phyloP scores from a whole-genome alignment of 2,329 filamentous ascomycete genomes.

The Dactylellina parvicollis region DNA sequence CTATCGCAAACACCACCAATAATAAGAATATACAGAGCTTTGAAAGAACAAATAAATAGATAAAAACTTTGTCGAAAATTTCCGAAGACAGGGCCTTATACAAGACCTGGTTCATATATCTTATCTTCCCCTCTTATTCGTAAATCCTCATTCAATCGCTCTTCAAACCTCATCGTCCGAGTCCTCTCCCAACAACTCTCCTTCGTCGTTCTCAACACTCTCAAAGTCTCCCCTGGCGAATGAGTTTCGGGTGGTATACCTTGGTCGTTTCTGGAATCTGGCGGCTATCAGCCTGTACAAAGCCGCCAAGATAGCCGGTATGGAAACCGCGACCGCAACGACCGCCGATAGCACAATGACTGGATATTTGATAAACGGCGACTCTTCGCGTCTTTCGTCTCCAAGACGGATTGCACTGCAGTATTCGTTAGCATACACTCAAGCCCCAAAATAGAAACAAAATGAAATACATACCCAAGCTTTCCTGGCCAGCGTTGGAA shows the following conservation, averaged over 20 bases:
- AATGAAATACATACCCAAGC: slow-evolving; percentile 72
- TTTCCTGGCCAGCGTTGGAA: slow-evolving; percentile 86
- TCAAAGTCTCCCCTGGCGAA: slow-evolving; percentile 92
- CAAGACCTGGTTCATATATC: background rate
- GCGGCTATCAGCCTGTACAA: slow-evolving; percentile 76
- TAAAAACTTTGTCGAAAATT: background rate
- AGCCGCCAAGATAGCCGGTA: slow-evolving; percentile 74
- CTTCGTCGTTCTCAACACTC: slow-evolving; percentile 90
- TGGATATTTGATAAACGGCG: slow-evolving; percentile 82
- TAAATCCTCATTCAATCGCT: background rate
- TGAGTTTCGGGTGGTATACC: slow-evolving; percentile 87
- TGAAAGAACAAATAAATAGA: slow-evolving; percentile 15
- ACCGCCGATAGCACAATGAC: slow-evolving; percentile 76
- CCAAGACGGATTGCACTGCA: slow-evolving; percentile 76
- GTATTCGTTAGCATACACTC: slow-evolving; percentile 16
- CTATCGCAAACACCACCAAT: slow-evolving; percentile 10
- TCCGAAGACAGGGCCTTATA: background rate
- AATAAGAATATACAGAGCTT: slow-evolving; percentile 53
- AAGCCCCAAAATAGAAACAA: background rate
- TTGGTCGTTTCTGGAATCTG: slow-evolving; percentile 69
- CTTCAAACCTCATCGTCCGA: slow-evolving; percentile 83
- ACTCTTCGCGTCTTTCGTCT: slow-evolving; percentile 68
- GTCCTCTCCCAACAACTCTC: slow-evolving; percentile 90
- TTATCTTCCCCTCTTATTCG: background rate
- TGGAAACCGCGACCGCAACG: slow-evolving; percentile 69